Base-by-base conservation (phyloP, 1,139 yeast species). In the Nakaseomyces delphensis region DNA sequence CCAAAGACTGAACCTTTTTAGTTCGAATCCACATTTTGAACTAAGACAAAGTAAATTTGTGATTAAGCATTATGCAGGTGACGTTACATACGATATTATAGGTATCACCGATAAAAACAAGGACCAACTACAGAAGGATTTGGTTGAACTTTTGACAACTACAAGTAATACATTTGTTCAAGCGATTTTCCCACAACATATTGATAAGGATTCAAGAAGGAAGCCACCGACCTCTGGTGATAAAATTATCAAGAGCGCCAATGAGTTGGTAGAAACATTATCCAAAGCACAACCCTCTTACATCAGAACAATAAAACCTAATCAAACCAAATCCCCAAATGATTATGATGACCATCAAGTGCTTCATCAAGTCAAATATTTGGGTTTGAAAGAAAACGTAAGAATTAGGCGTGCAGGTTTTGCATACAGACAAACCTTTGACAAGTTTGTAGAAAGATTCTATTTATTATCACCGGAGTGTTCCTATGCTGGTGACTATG, bases 221-320 rank as follows among this genome's bases (percentile, higher is more conserved):
- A 78, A 95, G 56, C 94, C 96, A 3, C 95, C 95, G 48, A 89
- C 97, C n/a, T 96, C 97, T 0, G 83, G 95, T 50, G 98, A 91
- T 60, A 91, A 87, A 62, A 93, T 93, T 61, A 91, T 87, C 61
- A 75, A 71, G 49, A 83, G 95, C 61, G 99, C 99, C 10, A 93
- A 93, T 58, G 78, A 80, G 32, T 70, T 93, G 50, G 96, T 89
- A 47, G 89, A 83, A 37, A 91, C 97, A 0, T 70, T 93, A 47
- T 84, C 96, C 0, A 79, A 79, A 54, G 80, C 96, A 21, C 83
- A 83, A 48, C 99, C 98, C 1, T 86, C 96, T 0, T 93, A 93
- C 62, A 93, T 93, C 51, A 83, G 99, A 71, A 93, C 99, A 2
- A 93, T 93, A 61, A 93, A 93, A 63, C 99, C 99, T 15, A 93